These are phyloP conservation scores for Chytriomyces confervae DNA, from an alignment of 192 early-diverging fungal species.

Conservation along the genomic window DNA sequence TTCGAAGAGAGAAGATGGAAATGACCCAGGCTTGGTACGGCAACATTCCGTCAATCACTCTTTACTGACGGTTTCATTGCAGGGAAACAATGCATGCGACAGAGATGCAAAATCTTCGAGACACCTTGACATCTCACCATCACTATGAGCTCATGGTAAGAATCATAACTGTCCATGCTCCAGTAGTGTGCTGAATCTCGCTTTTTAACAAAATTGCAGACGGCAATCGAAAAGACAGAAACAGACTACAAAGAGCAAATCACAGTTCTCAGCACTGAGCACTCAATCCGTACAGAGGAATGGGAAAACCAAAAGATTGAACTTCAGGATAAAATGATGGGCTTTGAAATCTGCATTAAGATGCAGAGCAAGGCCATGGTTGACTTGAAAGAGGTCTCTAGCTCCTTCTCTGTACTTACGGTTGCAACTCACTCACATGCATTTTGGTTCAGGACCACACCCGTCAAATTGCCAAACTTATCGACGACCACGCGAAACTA, in stretches of 20 bases:
- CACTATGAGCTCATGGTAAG: constrained; percentile 35
- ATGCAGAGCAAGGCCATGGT: constrained; percentile 30
- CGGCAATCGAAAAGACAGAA: constrained; percentile 34
- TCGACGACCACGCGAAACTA: constrained; percentile 23
- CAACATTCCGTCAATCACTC: neutral
- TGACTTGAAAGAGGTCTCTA: constrained; percentile 32
- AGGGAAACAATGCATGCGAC: constrained; percentile 33
- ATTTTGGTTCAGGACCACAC: constrained; percentile 27
- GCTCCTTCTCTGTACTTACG: constrained; percentile 4
- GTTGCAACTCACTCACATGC: neutral
- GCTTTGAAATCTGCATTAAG: constrained; percentile 34
- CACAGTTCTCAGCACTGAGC: constrained; percentile 6
- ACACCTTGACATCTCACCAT: constrained; percentile 33
- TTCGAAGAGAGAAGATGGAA: constrained; percentile 46
- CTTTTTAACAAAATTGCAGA: neutral
- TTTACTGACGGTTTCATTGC: neutral
- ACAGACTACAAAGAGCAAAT: constrained; percentile 36
- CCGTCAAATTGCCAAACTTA: constrained; percentile 18
- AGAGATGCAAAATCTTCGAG: constrained; percentile 31
- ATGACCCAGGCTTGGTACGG: constrained; percentile 23
- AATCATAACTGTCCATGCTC: neutral
- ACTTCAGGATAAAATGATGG: constrained; percentile 31
- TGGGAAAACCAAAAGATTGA: constrained; percentile 24
- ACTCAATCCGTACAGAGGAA: constrained; percentile 27
- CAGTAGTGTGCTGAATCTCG: neutral